phyloP scores from a whole-genome alignment of 1,139 yeast species.

The Magnusiomyces sp. region DNA sequence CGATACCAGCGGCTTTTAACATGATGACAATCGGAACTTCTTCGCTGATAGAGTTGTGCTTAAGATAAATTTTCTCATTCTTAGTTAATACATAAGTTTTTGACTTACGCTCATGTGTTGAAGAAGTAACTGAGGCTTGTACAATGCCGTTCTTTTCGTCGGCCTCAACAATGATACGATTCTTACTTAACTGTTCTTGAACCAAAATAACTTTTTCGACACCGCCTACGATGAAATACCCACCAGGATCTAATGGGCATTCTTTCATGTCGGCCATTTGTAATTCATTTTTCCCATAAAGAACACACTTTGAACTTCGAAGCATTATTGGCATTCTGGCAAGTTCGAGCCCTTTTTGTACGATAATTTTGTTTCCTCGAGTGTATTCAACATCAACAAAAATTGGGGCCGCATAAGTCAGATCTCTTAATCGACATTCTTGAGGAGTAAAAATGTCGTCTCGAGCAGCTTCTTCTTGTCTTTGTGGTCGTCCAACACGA shows the following conservation, averaged over 20 bases:
- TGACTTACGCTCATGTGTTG: conserved; percentile 96
- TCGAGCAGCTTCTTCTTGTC: conserved; percentile 42
- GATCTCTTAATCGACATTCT: conserved; percentile 89
- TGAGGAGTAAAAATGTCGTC: conserved; percentile 67
- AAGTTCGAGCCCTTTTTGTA: conserved; percentile 83
- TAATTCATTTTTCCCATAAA: conserved; percentile 66
- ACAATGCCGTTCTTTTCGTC: conserved; percentile 91
- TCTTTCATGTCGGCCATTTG: conserved; percentile 87
- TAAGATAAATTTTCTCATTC: conserved; percentile 78
- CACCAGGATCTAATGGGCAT: conserved; percentile 98
- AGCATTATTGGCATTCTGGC: conserved; percentile 99
- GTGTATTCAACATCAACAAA: conserved; percentile 96
- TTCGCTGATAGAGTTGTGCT: conserved; percentile 91
- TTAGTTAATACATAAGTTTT: conserved; percentile 93
- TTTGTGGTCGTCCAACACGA: conserved; percentile 54
- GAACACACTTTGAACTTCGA: conserved; percentile 81
- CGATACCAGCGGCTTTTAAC: conserved; percentile 90
- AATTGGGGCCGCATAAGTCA: conserved; percentile 93
- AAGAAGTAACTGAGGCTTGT: conserved; percentile 95
- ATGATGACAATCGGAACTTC: conserved; percentile 92
- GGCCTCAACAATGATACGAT: conserved; percentile 95
- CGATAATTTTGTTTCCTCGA: conserved; percentile 82
- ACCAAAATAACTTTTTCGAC: conserved; percentile 95
- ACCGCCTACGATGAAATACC: conserved; percentile 94
- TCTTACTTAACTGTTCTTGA: conserved; percentile 93